phyloP scores from a whole-genome alignment of 352 stramenopile genomes.

The Phytophthora nicotianae region DNA sequence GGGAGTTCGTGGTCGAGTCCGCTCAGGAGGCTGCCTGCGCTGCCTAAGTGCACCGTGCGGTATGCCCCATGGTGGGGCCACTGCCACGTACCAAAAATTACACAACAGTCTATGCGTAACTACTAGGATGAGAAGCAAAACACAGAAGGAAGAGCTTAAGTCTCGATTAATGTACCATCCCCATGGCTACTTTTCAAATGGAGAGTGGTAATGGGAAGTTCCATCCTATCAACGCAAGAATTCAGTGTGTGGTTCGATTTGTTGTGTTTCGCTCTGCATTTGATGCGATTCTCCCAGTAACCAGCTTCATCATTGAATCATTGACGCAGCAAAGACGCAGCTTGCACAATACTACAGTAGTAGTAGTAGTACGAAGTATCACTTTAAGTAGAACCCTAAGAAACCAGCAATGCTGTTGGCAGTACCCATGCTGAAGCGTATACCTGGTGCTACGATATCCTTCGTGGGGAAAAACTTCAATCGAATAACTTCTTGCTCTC shows the following conservation, averaged over 20 bases:
- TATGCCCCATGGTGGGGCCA: conserved; percentile 11
- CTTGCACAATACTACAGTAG: too few relatives aligned
- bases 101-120: conserved; percentile 28
- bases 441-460: neutral
- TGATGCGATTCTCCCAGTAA: too few relatives aligned
- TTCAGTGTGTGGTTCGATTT: too few relatives aligned
- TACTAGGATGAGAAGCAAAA: conserved; percentile 30
- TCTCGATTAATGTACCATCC: conserved; percentile 35
- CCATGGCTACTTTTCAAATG: conserved; percentile 15
- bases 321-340: too few relatives aligned
- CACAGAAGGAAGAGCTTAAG: conserved; percentile 31
- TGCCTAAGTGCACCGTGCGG: conserved; percentile 29
- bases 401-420: neutral
- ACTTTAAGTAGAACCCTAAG: too few relatives aligned
- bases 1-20: conserved; percentile 50
- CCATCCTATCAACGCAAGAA: conserved; percentile 28
- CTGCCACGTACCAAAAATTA: conserved; percentile 16
- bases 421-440: neutral
- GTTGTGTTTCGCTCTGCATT: too few relatives aligned
- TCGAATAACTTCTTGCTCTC: neutral
- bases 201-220: conserved; percentile 26
- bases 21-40: conserved; percentile 36
- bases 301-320: too few relatives aligned
- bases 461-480: neutral
- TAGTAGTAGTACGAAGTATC: neutral